A percentile compares a stretch with the other conserved stretches of the same genome.
Conservation (phyloP, 192 early-diverging fungal genomes). For the Coemansia guatemalensis region DNA sequence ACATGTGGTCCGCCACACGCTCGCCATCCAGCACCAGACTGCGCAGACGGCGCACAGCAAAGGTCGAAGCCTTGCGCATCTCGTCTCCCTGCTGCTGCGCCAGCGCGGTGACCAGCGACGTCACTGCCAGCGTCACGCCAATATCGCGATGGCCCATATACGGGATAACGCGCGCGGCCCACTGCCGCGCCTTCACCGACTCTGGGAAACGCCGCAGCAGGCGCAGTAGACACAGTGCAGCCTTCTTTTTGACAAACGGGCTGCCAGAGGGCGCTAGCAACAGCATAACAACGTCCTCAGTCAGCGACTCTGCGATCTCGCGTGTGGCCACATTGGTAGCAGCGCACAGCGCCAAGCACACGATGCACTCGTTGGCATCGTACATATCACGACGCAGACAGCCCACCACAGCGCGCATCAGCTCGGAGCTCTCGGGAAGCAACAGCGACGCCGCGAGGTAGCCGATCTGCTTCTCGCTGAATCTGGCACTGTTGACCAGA, state of each 20-base stretch:
- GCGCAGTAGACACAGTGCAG: constrained; percentile 87
- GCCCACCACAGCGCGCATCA: constrained; percentile 80
- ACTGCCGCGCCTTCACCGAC: constrained; percentile 79
- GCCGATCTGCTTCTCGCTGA: constrained; percentile 98
- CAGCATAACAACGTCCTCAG: constrained; percentile 78
- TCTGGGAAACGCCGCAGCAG: constrained; percentile 89
- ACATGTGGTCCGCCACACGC: constrained; percentile 82
- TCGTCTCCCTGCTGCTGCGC: constrained; percentile 88
- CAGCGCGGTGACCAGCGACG: constrained; percentile 86
- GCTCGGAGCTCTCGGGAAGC: constrained; percentile 83
- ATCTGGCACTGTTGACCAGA: constrained; percentile 84
- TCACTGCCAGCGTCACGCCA: constrained; percentile 80
- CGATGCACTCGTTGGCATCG: constrained; percentile 77
- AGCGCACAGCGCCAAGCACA: constrained; percentile 91
- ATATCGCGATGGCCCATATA: constrained; percentile 89
- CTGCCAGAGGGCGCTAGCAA: constrained; percentile 80
- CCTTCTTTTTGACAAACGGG: constrained; percentile 96
- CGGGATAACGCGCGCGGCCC: constrained; percentile 79
- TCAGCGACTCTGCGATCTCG: constrained; percentile 88
- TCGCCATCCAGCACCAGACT: constrained; percentile 86
- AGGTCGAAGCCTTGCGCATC: constrained; percentile 67
- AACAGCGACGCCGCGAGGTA: constrained; percentile 95
- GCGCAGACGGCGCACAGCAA: constrained; percentile 79
- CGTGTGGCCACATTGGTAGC: constrained; percentile 95
- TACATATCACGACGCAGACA: constrained; percentile 90